Evolutionary conservation across 1,139 yeast genomes (phyloP), one percentile per base, ranked within the genome.

Genomic region (Zygosaccharomyces pseudobailii): DNA sequence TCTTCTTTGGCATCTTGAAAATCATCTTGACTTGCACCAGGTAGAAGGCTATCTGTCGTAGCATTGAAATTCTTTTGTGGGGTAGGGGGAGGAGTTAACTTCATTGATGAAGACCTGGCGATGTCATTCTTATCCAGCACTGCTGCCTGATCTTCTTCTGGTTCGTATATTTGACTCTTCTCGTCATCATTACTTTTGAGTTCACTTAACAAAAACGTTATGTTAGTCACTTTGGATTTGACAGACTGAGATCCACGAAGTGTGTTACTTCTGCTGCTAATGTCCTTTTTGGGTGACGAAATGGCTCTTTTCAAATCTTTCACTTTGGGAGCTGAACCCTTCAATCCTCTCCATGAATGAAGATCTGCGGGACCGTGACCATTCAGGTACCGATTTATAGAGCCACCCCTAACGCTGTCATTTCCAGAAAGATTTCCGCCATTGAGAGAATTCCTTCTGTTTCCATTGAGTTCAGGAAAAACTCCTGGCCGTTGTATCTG

Each of bases 171-270:
- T 35, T 53, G 61, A 20, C 55, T 50, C 5, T 49, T 55, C 19
- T 58, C 59, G 33, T 49, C 50, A 17, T 55, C 57, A 32, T 46
- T 46, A 35, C 54, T 58, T 39, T 56, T 59, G 17, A 66, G 48
- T 48, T 66, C 69, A 41, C 59, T 59, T 17, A 66, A 50, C 35
- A 66, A 53, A 45, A 66, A 66, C 5, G 69, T 64, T 7, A 66
- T 65, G 46, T 66, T 63, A 8, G 69, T 66, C 4, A 66, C 61
- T 42, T 59, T 59, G 2, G 69, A 66, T 45, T 60, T 65, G 5
- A 66, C 65, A 8, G 69, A 65, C 47, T 64, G 68, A 3, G 69
- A 57, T 2, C 67, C 68, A 21, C 55, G 52, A 20, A 60, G 33
- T 0, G 59, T 45, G 17, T 39, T 42, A 21, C 47, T 44, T 25